Percentiles rank a stretch among this genome's conserved stretches.
Evolutionary conservation across 2,329 filamentous ascomycete species (phyloP).

Genomic region (Rhynchosporium agropyri): DNA sequence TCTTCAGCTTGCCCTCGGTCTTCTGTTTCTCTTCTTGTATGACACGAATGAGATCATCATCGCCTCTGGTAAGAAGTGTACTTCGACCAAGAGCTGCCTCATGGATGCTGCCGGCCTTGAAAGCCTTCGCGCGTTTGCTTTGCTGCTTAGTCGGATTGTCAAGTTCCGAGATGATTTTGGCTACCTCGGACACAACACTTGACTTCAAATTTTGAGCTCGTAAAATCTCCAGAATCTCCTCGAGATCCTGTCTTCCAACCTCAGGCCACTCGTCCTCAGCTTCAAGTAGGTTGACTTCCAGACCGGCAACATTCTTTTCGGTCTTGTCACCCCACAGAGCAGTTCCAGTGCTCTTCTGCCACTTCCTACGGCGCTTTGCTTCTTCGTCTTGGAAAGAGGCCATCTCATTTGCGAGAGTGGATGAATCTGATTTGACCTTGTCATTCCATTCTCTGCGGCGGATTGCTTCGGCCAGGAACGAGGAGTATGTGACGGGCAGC

Average conservation of each 20-base stretch:
- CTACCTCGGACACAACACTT: slow-evolving; percentile 69
- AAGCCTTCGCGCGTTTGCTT: slow-evolving; percentile 83
- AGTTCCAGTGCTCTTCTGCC: slow-evolving; percentile 82
- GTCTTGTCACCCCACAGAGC: slow-evolving; percentile 64
- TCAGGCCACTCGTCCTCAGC: slow-evolving; percentile 81
- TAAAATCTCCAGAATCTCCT: slow-evolving; percentile 70
- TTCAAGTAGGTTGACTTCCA: slow-evolving; percentile 84
- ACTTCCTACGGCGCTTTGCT: slow-evolving; percentile 81
- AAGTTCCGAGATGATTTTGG: slow-evolving; percentile 76
- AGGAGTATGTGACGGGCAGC: slow-evolving; percentile 87
- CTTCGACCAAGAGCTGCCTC: slow-evolving; percentile 87
- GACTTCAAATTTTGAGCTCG: slow-evolving; percentile 67
- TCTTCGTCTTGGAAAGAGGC: slow-evolving; percentile 92
- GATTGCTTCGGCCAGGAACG: slow-evolving; percentile 83
- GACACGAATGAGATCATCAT: slow-evolving; percentile 76
- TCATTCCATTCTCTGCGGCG: slow-evolving; percentile 88
- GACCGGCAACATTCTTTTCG: slow-evolving; percentile 70
- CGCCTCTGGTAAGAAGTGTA: slow-evolving; percentile 81
- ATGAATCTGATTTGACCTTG: slow-evolving; percentile 85
- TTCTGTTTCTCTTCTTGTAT: slow-evolving; percentile 83
- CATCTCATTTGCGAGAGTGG: slow-evolving; percentile 89
- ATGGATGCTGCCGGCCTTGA: slow-evolving; percentile 95
- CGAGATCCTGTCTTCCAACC: slow-evolving; percentile 74
- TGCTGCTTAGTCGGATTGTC: slow-evolving; percentile 84
- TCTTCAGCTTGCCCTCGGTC: slow-evolving; percentile 73